Base-by-base conservation (phyloP, 2,329 filamentous ascomycete species). In the Corniculantispora saksenae region DNA sequence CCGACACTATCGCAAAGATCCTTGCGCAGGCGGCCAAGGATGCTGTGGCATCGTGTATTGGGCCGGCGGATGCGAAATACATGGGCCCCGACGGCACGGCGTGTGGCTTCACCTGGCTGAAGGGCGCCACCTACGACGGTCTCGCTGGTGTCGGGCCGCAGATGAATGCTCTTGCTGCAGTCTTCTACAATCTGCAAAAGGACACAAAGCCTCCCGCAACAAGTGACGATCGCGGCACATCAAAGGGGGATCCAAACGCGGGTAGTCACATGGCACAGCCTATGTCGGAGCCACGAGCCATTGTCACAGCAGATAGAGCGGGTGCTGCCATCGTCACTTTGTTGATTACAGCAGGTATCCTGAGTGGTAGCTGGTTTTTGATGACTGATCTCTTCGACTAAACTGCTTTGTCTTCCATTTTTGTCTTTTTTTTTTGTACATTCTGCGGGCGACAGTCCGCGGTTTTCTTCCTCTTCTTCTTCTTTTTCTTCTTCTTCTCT, bases 81-180 rank as follows among this genome's bases (percentile, higher is more conserved):
- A 78, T 75, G 23, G 89, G 89, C 8, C 76, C 79, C 15, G 72
- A 83, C 4, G 83, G 86, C 48, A 87, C 86, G 32, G 85, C 86
- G 10, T 93, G 90, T 73, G 89, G 90, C n/a, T 86, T 89, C 71
- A 80, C 80, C 61, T 92, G 90, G 90, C 83, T 84, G n/a, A 70
- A 76, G 9, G 77, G 74, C 27, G 76, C 75, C 8, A 72, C 69
- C 2, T 91, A 85, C 70, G 90, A 92, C 72, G 86, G 85, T 3
- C 72, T 78, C 27, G 80, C 79, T 10, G 89, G 89, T 63, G 88
- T 92, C 6, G 89, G 90, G 51, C 82, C 89, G 74, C 87, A 91
- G 80, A 90, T 92, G 84, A 89, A 85, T 69, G 88, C 87, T 0
- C 79, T 91, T 29, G 83, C 85, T 27, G 83, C 89, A 13, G 78